A percentile compares a stretch with the other conserved stretches of the same genome.
phyloP scores from a whole-genome alignment of 192 early-diverging fungal species.

The Rhizoclosmatium globosum region DNA sequence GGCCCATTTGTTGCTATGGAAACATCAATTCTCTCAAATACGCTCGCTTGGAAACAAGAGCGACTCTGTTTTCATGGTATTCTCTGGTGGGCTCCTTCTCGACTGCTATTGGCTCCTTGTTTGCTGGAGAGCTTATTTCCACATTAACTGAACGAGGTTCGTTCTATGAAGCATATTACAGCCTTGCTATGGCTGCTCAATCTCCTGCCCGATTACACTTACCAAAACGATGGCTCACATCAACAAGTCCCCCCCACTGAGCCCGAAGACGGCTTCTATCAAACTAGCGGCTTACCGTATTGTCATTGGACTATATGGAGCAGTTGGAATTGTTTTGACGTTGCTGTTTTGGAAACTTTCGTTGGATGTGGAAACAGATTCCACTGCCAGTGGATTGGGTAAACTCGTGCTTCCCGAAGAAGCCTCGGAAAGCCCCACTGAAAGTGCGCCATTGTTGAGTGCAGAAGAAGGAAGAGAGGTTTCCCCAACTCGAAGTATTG shows the following conservation, averaged over 20 bases:
- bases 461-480: not conserved
- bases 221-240: not conserved
- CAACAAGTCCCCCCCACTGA: not conserved
- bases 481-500: not conserved
- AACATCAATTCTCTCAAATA: conserved; percentile 25
- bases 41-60: not conserved
- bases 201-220: not conserved
- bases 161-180: not conserved
- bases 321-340: conserved; percentile 25
- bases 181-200: not conserved
- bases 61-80: conserved; percentile 36
- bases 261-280: not conserved
- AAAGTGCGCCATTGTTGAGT: not conserved
- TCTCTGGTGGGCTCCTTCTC: conserved; percentile 26
- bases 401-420: not conserved
- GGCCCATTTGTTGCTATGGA: conserved; percentile 39
- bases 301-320: conserved; percentile 25
- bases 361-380: not conserved
- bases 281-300: conserved; percentile 31
- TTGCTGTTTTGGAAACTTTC: conserved; percentile 9
- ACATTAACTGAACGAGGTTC: not conserved
- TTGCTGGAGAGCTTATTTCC: conserved; percentile 23
- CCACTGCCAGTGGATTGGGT: not conserved
- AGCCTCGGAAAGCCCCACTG: not conserved
- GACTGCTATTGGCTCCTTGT: conserved; percentile 28